These are phyloP conservation scores for Penicillium janthinellum DNA, from an alignment of 2,329 filamentous ascomycete species.

Conservation along the genomic window DNA sequence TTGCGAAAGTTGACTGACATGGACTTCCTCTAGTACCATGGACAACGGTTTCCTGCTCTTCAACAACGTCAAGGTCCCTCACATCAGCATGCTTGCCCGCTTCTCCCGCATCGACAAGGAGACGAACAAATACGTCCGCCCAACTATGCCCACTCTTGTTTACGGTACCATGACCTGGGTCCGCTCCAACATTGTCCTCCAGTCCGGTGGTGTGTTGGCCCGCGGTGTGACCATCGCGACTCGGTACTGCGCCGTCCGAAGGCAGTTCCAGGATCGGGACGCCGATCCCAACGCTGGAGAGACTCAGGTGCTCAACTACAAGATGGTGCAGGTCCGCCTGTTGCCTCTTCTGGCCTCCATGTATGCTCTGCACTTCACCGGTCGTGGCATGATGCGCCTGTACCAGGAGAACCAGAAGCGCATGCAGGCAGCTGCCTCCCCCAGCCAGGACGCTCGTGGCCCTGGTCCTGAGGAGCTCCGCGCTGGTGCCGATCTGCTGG, in stretches of 20 bases:
- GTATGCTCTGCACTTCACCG: constrained; percentile 78
- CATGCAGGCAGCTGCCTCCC: constrained; percentile 56
- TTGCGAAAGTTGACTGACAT: neutral
- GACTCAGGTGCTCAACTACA: constrained; percentile 77
- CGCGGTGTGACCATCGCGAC: constrained; percentile 77
- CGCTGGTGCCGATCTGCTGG: constrained; percentile 67
- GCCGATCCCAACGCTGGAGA: constrained; percentile 62
- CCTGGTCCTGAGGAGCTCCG: constrained; percentile 69
- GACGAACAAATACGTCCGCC: constrained; percentile 68
- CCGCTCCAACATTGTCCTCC: constrained; percentile 71
- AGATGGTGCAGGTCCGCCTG: constrained; percentile 75
- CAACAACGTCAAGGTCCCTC: constrained; percentile 74
- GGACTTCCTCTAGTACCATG: constrained; percentile 58
- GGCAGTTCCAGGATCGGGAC: constrained; percentile 78
- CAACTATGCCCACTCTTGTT: constrained; percentile 66
- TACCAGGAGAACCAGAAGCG: constrained; percentile 73
- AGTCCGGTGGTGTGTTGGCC: constrained; percentile 70
- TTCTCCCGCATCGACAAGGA: constrained; percentile 70
- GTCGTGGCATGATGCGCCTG: constrained; percentile 72
- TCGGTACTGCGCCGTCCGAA: constrained; percentile 70
- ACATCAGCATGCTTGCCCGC: constrained; percentile 71
- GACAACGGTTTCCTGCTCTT: constrained; percentile 79
- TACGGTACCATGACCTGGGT: constrained; percentile 79
- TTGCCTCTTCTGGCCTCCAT: constrained; percentile 72
- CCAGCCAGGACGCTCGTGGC: constrained; percentile 52